Base-by-base conservation (phyloP, 768 basidiomycete species). In the Lyophyllum semitale region DNA sequence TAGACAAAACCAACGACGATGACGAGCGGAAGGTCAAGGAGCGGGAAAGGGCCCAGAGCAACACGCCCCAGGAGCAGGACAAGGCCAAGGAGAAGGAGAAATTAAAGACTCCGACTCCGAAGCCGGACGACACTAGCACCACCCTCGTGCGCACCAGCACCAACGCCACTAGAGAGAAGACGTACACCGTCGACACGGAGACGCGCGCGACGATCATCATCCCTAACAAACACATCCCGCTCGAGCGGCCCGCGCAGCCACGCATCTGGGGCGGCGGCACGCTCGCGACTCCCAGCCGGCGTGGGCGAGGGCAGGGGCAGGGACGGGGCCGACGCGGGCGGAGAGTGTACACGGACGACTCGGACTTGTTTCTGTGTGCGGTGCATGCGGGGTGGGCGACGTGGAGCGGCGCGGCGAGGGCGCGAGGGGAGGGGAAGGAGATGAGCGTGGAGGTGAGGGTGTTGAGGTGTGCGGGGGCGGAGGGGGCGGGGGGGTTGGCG, bases 181-280 rank as follows among this genome's bases (percentile, higher is more conserved):
- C 55, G 20, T 66, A 69, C 22, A 58, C 67, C 5, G 67, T 79
- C 26, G 78, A 79, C 54, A 63, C 72, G 33, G 78, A 81, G 46
- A 79, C 78, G 0, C 72, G 73, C 1, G 74, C 80, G 26, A 81
- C 84, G 1, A 73, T 89, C 49, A 68, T 86, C 63, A 78, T 91
- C 55, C 87, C 89, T 0, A 71, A 74, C 22, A 77, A 79, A 1
- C 80, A 81, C 62, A 74, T 90, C 20, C 88, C 87, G 0, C 70
- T 76, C 13, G 70, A 77, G 44, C 77, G 81, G 48, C 86, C 86
- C 12, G 57, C 67, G 5, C 78, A 66, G 5, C 84, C 83, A 13
- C 78, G 78, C n/a, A 75, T 90, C 18, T 90, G 88, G 88, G 88
- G 88, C 48, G 88, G 85, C 20, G 87, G 85, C 7, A n/a, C n/a